Percentiles rank a stretch among this genome's conserved stretches.
Evolutionary conservation across 2,329 filamentous ascomycete genomes (phyloP).

Genomic region (Paraphaeosphaeria minitans): DNA sequence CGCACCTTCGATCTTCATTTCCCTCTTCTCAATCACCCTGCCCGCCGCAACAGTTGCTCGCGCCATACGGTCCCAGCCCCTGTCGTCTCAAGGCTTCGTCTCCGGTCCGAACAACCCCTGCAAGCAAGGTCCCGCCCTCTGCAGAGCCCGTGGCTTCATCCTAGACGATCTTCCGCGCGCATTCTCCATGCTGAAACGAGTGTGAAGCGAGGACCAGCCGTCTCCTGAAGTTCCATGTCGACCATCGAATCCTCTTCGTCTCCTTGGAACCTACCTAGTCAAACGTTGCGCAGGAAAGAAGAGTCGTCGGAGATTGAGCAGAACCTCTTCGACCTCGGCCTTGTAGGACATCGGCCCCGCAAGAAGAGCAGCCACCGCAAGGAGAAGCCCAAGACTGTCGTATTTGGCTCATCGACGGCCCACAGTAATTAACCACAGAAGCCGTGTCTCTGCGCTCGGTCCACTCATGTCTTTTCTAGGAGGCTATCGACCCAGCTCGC

Average conservation of each 20-base stretch:
- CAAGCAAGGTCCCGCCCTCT: constrained; percentile 10
- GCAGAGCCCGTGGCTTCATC: constrained; percentile 18
- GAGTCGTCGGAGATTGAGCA: constrained; percentile 32
- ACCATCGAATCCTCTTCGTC: constrained; percentile 38
- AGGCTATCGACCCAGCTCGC: constrained; percentile 45
- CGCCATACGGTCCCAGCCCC: constrained; percentile 5
- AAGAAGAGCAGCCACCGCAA: constrained; percentile 24
- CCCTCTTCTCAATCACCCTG: not conserved
- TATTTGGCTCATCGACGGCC: constrained; percentile 39
- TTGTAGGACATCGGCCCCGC: constrained; percentile 30
- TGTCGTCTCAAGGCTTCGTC: constrained; percentile 11
- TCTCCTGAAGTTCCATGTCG: constrained; percentile 44
- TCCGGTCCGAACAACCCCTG: constrained; percentile 20
- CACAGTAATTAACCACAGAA: constrained; percentile 33
- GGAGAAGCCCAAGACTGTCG: constrained; percentile 41
- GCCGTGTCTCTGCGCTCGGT: constrained; percentile 43
- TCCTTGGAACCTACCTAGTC: constrained; percentile 31
- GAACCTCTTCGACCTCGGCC: constrained; percentile 44
- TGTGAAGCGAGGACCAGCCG: constrained; percentile 44
- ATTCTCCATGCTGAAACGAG: constrained; percentile 48
- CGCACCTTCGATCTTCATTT: constrained; percentile 8
- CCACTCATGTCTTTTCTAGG: constrained; percentile 50
- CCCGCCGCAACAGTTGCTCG: constrained; percentile 9
- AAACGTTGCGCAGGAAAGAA: constrained; percentile 27
- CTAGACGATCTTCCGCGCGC: constrained; percentile 30